Conservation (phyloP, 257 asterid genomes). For the Nicotiana noctiflora region DNA sequence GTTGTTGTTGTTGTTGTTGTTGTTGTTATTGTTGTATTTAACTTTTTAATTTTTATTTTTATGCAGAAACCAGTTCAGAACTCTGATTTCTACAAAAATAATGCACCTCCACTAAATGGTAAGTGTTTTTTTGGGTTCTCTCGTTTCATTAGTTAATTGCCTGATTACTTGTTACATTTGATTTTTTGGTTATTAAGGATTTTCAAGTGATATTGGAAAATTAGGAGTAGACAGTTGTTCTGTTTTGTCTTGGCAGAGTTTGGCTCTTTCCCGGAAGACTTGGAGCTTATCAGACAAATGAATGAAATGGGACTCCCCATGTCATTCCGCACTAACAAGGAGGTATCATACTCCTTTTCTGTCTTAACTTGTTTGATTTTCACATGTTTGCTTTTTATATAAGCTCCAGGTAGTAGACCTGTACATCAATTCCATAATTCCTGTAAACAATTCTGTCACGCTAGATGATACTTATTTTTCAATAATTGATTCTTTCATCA, state of each 20-base stretch:
- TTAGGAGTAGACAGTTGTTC: not conserved
- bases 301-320: constrained; percentile 79
- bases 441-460: not conserved
- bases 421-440: not conserved
- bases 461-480: not conserved
- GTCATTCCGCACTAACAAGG: constrained; percentile 70
- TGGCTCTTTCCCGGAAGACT: constrained; percentile 35
- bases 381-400: not conserved
- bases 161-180: not conserved
- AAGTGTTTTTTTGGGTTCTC: constrained; percentile 14
- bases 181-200: not conserved
- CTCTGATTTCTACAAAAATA: constrained; percentile 16
- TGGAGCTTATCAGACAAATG: constrained; percentile 46
- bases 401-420: not conserved
- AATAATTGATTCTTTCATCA: not conserved
- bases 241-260: constrained; percentile 29
- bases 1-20: too few relatives aligned
- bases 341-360: constrained; percentile 28
- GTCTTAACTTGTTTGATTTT: not conserved
- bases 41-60: constrained; percentile 10
- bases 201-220: not conserved
- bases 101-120: constrained; percentile 15
- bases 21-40: too few relatives aligned
- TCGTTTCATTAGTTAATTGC: not conserved
- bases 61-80: constrained; percentile 33